Percentiles rank a stretch among this genome's conserved stretches.
These are phyloP conservation scores for Solanum piurae DNA, from an alignment of 257 asterid genomes.

Conservation along the genomic window DNA sequence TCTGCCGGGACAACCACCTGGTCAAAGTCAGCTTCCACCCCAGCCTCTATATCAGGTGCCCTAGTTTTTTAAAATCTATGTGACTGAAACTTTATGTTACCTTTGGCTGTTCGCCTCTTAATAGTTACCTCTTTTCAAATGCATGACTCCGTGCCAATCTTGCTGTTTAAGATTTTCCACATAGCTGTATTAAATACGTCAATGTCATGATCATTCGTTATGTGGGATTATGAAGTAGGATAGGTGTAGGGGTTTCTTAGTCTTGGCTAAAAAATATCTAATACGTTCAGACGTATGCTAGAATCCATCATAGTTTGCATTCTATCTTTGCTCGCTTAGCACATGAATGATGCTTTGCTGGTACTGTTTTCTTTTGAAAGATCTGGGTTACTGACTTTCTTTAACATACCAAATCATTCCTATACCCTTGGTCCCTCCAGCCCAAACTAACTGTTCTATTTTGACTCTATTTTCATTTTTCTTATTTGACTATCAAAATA, in stretches of 20 bases:
- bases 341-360: neutral
- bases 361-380: neutral
- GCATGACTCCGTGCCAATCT: neutral
- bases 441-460: neutral
- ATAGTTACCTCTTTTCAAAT: neutral
- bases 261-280: neutral
- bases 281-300: neutral
- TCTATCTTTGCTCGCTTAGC: neutral
- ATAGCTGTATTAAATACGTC: neutral
- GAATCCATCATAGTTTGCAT: neutral
- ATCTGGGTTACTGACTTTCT: neutral
- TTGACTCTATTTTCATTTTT: neutral
- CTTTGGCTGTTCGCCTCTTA: neutral
- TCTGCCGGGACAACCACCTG: slow-evolving; percentile 65
- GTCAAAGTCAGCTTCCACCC: slow-evolving; percentile 49
- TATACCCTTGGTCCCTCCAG: neutral
- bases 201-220: neutral
- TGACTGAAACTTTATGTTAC: neutral
- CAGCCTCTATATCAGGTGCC: slow-evolving; percentile 68
- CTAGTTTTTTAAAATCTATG: slow-evolving; percentile 3
- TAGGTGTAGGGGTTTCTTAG: neutral
- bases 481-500: neutral
- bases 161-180: neutral
- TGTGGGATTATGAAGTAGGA: neutral
- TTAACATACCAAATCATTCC: neutral